These are phyloP conservation scores for Halteria grandinella DNA, from an alignment of 73 alveolate species.

Conservation along the genomic window DNA sequence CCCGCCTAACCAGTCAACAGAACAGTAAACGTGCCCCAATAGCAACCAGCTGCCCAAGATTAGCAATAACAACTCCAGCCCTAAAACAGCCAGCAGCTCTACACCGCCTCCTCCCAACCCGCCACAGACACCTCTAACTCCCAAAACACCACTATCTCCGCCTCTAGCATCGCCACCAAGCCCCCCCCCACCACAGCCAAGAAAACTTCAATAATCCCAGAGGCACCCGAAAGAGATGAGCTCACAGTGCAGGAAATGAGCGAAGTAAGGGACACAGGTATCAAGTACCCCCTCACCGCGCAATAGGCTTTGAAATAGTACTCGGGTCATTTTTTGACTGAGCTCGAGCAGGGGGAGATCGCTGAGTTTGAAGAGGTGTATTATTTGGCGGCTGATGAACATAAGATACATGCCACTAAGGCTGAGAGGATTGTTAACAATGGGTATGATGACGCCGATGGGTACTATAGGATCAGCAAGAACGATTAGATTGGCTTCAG, in stretches of 20 bases:
- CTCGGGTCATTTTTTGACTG: conserved; percentile 19
- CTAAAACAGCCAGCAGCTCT: no score
- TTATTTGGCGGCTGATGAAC: conserved; percentile 30
- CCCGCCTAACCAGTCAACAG: no score
- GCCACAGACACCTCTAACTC: no score
- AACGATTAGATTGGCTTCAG: conserved; percentile 84
- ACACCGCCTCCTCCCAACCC: no score
- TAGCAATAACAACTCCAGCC: no score
- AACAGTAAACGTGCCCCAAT: no score
- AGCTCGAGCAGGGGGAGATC: conserved; percentile 50
- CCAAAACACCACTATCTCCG: no score
- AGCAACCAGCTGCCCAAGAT: no score
- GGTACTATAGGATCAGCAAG: conserved; percentile 72
- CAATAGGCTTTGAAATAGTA: not conserved
- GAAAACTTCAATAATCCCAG: conserved; percentile 34
- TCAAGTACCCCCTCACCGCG: not conserved
- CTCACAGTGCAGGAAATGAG: conserved; percentile 27
- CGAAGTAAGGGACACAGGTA: not conserved
- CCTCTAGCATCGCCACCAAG: no score
- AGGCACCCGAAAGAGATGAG: conserved; percentile 53
- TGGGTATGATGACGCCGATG: conserved; percentile 78
- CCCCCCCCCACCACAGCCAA: no score
- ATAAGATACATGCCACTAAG: conserved; percentile 25
- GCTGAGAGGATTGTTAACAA: conserved; percentile 39
- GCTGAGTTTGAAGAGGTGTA: conserved; percentile 39